Percentiles rank a stretch among this genome's conserved stretches.
Evolutionary conservation across 2,329 filamentous ascomycete genomes (phyloP).

Genomic region (Aspergillus eucalypticola): DNA sequence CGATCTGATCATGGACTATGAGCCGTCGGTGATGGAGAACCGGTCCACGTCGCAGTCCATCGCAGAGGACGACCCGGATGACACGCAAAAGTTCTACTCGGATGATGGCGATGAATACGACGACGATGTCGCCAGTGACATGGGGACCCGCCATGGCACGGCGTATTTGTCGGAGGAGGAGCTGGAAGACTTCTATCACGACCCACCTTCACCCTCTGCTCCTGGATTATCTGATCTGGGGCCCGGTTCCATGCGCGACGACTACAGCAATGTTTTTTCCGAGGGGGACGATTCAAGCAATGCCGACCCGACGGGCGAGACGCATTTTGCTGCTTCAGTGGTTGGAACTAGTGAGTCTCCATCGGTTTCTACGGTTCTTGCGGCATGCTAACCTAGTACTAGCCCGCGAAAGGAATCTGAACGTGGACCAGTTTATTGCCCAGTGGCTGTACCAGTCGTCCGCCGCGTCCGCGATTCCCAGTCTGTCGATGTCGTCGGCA

Average conservation of each 20-base stretch:
- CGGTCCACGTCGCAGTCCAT: constrained; percentile 16
- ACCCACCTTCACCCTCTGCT: constrained; percentile 20
- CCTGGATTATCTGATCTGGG: constrained; percentile 15
- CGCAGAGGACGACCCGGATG: constrained; percentile 32
- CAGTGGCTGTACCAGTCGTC: constrained; percentile 40
- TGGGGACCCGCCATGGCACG: constrained; percentile 2
- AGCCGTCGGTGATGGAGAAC: constrained; percentile 20
- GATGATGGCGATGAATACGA: constrained; percentile 27
- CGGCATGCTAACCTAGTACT: not conserved
- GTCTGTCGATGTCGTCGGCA: constrained; percentile 20
- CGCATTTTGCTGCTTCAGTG: constrained; percentile 25
- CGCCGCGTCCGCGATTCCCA: constrained; percentile 19
- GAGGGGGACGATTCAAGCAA: constrained; percentile 19
- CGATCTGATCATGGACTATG: constrained; percentile 29
- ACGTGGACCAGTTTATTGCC: constrained; percentile 45
- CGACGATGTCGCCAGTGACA: constrained; percentile 10
- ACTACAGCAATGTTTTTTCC: constrained; percentile 18
- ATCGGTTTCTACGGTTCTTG: not conserved
- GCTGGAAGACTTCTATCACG: constrained; percentile 34
- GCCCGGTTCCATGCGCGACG: constrained; percentile 16
- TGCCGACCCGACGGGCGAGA: constrained; percentile 16
- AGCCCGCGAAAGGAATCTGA: constrained; percentile 45
- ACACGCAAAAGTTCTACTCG: constrained; percentile 36
- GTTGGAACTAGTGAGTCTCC: constrained; percentile 31
- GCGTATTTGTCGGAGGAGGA: constrained; percentile 26